Percentiles rank a stretch among this genome's conserved stretches.
Evolutionary conservation across 2,329 filamentous ascomycete genomes (phyloP).

Genomic region (Colletotrichum agaves): DNA sequence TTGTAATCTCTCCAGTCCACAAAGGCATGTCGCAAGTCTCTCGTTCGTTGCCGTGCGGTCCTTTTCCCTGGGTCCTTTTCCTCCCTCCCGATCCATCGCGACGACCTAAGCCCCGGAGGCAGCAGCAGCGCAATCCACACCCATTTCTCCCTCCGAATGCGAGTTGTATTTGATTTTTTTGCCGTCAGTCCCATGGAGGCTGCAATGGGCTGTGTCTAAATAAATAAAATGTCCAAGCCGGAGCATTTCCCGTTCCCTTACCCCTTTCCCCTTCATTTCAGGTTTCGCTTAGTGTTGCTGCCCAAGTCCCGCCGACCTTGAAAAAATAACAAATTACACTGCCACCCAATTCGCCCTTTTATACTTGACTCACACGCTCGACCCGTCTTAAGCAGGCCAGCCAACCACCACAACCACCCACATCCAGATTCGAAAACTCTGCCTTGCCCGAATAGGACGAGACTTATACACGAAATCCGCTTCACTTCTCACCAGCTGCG

Average conservation of each 20-base stretch:
- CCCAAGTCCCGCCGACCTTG: conserved; percentile 17
- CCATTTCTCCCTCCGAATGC: conserved; percentile 11
- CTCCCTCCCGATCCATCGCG: conserved; percentile 30
- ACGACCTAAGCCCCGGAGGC: conserved; percentile 27
- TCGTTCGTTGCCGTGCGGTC: conserved; percentile 24
- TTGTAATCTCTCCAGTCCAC: conserved; percentile 27
- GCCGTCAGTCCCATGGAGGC: conserved; percentile 13
- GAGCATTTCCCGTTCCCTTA: conserved; percentile 18
- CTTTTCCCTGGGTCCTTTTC: conserved; percentile 10
- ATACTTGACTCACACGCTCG: conserved; percentile 37
- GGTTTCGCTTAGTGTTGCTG: conserved; percentile 20
- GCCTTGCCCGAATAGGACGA: conserved; percentile 10
- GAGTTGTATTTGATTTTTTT: conserved; percentile 4
- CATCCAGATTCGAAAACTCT: conserved; percentile 27
- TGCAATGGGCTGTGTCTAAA: conserved; percentile 32
- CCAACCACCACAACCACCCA: conserved; percentile 31
- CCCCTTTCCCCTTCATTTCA: conserved; percentile 23
- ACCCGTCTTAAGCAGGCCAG: conserved; percentile 28
- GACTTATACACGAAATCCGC: conserved; percentile 10
- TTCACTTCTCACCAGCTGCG: background rate
- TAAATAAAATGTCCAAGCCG: conserved; percentile 33
- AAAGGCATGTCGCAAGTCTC: conserved; percentile 26
- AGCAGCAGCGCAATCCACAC: conserved; percentile 35
- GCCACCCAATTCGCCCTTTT: conserved; percentile 32
- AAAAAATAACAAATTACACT: conserved; percentile 29